phyloP scores from a whole-genome alignment of 345 rosid species.

The Boechera stricta region DNA sequence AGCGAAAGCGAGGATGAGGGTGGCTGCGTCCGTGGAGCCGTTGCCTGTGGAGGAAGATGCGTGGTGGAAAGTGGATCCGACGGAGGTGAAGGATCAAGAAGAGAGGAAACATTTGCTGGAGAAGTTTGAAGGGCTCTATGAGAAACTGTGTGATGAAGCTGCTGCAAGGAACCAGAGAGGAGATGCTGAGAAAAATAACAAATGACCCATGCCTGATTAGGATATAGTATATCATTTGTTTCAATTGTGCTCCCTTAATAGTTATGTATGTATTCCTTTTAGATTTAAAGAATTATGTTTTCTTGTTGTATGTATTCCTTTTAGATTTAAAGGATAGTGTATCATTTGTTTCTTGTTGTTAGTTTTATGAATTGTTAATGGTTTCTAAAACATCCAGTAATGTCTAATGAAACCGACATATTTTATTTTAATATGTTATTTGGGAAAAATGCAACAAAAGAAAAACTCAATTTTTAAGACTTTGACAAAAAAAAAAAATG shows the following conservation, averaged over 20 bases:
- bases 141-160: conserved; percentile 5
- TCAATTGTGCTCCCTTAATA: background rate
- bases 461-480: too few species aligned
- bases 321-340: background rate
- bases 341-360: background rate
- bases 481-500: too few species aligned
- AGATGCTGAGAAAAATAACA: background rate
- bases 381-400: background rate
- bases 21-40: background rate
- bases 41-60: background rate
- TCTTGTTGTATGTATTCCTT: too few species aligned
- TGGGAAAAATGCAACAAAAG: too few species aligned
- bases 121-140: conserved; percentile 16
- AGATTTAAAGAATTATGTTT: background rate
- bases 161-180: background rate
- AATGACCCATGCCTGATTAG: background rate
- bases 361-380: background rate
- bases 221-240: background rate
- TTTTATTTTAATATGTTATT: background rate
- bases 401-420: background rate
- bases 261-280: too few species aligned
- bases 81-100: background rate
- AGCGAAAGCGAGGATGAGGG: background rate
- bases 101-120: background rate
- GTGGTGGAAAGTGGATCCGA: conserved; percentile 19